A percentile compares a stretch with the other conserved stretches of the same genome.
These are phyloP conservation scores for Dittrichia graveolens DNA, from an alignment of 129 eudicot species.

Conservation along the genomic window DNA sequence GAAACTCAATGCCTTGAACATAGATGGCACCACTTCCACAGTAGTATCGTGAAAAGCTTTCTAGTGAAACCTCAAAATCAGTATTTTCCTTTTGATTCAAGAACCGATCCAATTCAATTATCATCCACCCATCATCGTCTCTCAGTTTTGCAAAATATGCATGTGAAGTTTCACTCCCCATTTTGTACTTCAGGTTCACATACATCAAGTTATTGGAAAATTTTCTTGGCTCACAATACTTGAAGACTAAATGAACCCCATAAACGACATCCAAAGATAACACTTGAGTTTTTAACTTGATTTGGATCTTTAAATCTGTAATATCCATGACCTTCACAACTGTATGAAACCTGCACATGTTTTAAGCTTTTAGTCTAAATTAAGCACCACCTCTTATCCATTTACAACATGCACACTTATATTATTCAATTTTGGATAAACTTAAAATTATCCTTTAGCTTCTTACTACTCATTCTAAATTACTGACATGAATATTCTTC, in stretches of 20 bases:
- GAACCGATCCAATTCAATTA: constrained; percentile 2
- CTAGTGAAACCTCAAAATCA: not conserved
- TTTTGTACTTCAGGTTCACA: constrained; percentile 7
- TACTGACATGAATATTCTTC: no score
- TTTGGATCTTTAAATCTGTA: not conserved
- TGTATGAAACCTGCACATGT: not conserved
- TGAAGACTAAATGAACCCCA: not conserved
- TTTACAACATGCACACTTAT: not conserved
- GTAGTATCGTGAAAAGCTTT: not conserved
- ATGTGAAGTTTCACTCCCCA: not conserved
- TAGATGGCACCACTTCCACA: no score
- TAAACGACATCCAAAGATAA: not conserved
- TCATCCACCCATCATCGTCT: constrained; percentile 2
- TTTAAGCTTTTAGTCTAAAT: not conserved
- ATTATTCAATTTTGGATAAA: not conserved
- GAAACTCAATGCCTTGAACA: no score
- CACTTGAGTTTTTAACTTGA: not conserved
- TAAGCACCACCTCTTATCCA: not conserved
- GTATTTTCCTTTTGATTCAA: not conserved
- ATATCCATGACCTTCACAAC: constrained; percentile 1
- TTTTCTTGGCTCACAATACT: not conserved
- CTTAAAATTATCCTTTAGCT: not conserved
- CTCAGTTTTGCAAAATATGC: not conserved
- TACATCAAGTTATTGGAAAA: not conserved
- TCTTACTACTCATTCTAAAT: not conserved